Evolutionary conservation across 2,329 filamentous ascomycete genomes (phyloP).

Genomic region (Diaporthe capsici): DNA sequence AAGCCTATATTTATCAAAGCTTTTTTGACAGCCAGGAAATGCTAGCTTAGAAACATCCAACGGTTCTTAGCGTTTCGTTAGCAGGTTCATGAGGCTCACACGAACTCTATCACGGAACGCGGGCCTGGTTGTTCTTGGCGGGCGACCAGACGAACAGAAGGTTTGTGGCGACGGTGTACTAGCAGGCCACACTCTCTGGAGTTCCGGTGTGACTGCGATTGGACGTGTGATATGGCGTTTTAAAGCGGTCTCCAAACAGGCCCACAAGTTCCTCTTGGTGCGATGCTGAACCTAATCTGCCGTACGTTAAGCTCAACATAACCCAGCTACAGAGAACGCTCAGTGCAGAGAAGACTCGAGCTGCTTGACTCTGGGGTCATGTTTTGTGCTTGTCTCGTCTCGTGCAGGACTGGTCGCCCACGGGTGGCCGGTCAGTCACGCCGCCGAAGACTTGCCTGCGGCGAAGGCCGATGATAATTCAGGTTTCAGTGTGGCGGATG

Average conservation of each 20-base stretch:
- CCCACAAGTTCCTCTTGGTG: conserved; percentile 14
- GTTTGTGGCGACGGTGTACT: conserved; percentile 2
- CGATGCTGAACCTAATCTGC: conserved; percentile 26
- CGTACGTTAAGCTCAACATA: background rate
- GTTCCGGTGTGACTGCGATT: conserved; percentile 33
- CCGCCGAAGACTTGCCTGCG: conserved; percentile 1
- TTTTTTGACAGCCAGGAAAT: conserved; percentile 28
- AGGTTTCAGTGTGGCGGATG: conserved; percentile 14
- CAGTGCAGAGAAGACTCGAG: conserved; percentile 2
- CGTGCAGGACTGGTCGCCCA: conserved; percentile 9
- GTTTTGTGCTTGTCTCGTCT: conserved; percentile 15
- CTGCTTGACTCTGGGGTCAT: conserved; percentile 15
- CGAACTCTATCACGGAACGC: conserved; percentile 23
- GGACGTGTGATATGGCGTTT: conserved; percentile 30
- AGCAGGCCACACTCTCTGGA: background rate
- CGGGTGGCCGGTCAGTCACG: conserved; percentile 3
- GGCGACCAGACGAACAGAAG: conserved; percentile 28
- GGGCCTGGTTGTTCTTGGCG: conserved; percentile 21
- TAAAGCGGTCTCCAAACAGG: conserved; percentile 24
- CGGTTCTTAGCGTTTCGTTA: conserved; percentile 37
- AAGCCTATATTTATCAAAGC: conserved; percentile 30
- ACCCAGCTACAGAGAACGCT: background rate
- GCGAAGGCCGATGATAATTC: background rate
- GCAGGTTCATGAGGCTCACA: conserved; percentile 33
- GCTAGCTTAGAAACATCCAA: conserved; percentile 34